These are phyloP conservation scores for Petasospora fabianii DNA, from an alignment of 1,139 yeast genomes.

Conservation along the genomic window DNA sequence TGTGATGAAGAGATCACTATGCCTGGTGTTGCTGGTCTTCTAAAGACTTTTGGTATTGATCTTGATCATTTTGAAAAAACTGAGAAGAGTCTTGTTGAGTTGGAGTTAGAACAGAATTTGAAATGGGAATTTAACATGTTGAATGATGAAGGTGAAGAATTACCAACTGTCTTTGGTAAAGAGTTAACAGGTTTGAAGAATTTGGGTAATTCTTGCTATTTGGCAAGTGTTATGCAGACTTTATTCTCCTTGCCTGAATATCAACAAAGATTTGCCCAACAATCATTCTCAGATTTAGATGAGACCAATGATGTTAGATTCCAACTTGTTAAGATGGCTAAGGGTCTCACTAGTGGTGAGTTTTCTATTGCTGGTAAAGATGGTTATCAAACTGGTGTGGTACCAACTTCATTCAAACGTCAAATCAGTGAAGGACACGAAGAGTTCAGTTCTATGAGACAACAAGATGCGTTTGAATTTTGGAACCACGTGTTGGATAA, in stretches of 20 bases:
- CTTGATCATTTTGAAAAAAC: slow-evolving; percentile 54
- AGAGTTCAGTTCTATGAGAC: slow-evolving; percentile 83
- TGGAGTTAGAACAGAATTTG: slow-evolving; percentile 87
- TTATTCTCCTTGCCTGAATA: slow-evolving; percentile 41
- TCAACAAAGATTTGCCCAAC: slow-evolving; percentile 27
- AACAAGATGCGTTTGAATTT: slow-evolving; percentile 95
- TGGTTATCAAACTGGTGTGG: slow-evolving; percentile 69
- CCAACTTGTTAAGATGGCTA: slow-evolving; percentile 74
- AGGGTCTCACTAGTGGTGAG: slow-evolving; percentile 74
- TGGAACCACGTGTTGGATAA: slow-evolving; percentile 63
- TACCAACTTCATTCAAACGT: slow-evolving; percentile 71
- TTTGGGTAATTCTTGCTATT: slow-evolving; percentile 89
- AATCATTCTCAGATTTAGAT: slow-evolving; percentile 29
- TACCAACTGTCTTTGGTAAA: slow-evolving; percentile 63
- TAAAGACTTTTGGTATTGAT: slow-evolving; percentile 68
- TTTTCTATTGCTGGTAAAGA: slow-evolving; percentile 60
- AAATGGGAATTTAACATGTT: slow-evolving; percentile 90
- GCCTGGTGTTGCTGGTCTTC: slow-evolving; percentile 48
- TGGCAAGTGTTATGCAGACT: slow-evolving; percentile 77
- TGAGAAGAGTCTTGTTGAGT: slow-evolving; percentile 82
- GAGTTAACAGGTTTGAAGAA: slow-evolving; percentile 80
- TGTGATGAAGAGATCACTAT: slow-evolving; percentile 89
- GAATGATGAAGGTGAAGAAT: slow-evolving; percentile 63
- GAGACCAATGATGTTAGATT: slow-evolving; percentile 61
- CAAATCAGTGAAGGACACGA: slow-evolving; percentile 73